These are phyloP conservation scores for Irpex sp. DNA, from an alignment of 1,284 basidiomycete species.

Conservation along the genomic window DNA sequence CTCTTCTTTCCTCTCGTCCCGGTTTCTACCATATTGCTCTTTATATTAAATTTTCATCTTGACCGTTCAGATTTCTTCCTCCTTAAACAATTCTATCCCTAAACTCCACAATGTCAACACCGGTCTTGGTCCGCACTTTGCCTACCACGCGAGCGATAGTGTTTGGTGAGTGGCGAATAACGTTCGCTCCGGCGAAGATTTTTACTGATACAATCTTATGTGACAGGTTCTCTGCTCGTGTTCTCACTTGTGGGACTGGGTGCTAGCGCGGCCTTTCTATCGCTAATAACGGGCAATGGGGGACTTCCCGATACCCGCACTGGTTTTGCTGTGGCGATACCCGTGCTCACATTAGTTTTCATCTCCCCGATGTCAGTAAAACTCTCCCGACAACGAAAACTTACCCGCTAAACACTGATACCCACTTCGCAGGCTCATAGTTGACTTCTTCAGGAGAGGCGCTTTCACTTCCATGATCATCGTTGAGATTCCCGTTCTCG, in stretches of 20 bases:
- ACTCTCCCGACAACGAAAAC: not conserved
- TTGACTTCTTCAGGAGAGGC: conserved; percentile 20
- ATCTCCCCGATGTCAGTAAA: not conserved
- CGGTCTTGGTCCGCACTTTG: not conserved
- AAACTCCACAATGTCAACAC: no score
- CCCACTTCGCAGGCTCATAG: conserved; percentile 15
- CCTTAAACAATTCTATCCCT: not conserved
- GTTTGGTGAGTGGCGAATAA: not conserved
- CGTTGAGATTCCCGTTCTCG: conserved; percentile 24
- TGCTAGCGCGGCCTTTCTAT: not conserved
- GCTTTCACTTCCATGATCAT: conserved; percentile 26
- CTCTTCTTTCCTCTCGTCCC: not conserved
- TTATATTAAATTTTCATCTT: no score
- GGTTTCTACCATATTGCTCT: no score
- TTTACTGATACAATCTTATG: not conserved
- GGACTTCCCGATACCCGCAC: not conserved
- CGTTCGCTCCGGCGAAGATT: not conserved
- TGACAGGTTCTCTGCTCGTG: not conserved
- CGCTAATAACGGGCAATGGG: not conserved
- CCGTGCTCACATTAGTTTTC: not conserved
- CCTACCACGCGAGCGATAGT: not conserved
- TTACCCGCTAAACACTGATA: not conserved
- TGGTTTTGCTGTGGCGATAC: not conserved
- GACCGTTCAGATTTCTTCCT: not conserved
- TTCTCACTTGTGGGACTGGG: not conserved